Base-by-base conservation (phyloP, 2,329 filamentous ascomycete genomes). In the Epichloe aotearoae region DNA sequence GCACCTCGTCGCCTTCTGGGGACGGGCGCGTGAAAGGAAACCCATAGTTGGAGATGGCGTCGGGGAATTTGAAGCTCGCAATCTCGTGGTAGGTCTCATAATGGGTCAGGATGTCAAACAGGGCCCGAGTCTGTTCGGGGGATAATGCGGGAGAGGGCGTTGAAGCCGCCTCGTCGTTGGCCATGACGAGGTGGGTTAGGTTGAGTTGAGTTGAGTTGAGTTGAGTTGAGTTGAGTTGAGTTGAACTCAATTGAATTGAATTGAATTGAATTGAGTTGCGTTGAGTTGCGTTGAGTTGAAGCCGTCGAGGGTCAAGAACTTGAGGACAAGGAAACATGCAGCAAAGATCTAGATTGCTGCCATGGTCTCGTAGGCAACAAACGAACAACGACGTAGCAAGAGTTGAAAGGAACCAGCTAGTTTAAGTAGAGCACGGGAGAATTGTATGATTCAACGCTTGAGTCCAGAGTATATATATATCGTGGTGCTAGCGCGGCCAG, bases 21-120 rank as follows among this genome's bases (percentile, higher is more conserved):
- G 54, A 60, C 34, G 50, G 51, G 47, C 52, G 50, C 40, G 62
- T 67, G 64, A 90, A 89, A 0, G 86, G 86, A 55, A 77, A 80
- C 14, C 86, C 86, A 68, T 88, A 89, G 20, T 72, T 65, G 52
- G 75, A 71, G 53, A 89, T 83, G 30, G 81, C 77, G 2, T 73
- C 68, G 0, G 84, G 77, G 38, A 74, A 66, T 59, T 83, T 86
- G 73, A 90, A 88, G 54, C 74, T 75, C 61, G 84, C 76, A 54
- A 88, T 85, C 65, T 93, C 86, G 12, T 75, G 65, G 57, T 82
- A 83, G 1, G 76, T 78, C 63, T 81, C 72, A 55, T 76, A 61
- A 58, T 82, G 79, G 34, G 75, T 75, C 50, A 82, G 71, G 48
- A 82, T 79, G 58, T 82, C 75, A 55, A 82, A 73, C 15, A 82